phyloP scores from a whole-genome alignment of 2,329 filamentous ascomycete species.

The Aspergillus sp. region DNA sequence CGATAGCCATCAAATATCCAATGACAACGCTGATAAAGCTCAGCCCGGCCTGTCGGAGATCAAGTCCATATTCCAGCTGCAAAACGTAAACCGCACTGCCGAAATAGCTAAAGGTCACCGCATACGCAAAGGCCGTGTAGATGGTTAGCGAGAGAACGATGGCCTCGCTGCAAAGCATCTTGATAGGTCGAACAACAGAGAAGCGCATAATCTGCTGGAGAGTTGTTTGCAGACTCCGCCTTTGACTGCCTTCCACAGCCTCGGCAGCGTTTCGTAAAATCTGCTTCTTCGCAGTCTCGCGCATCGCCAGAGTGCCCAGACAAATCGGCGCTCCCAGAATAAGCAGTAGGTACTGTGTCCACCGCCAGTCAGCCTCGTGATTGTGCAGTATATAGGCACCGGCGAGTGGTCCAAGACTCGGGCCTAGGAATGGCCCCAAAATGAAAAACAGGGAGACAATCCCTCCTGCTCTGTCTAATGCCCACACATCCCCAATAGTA shows the following conservation, averaged over 20 bases:
- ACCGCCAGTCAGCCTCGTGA: slow-evolving; percentile 2
- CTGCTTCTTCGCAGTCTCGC: neutral
- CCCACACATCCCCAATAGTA: slow-evolving; percentile 70
- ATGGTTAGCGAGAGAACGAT: slow-evolving; percentile 5
- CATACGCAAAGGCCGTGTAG: slow-evolving; percentile 8
- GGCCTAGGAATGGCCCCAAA: slow-evolving; percentile 64
- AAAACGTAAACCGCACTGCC: slow-evolving; percentile 3
- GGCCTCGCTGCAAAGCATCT: slow-evolving; percentile 5
- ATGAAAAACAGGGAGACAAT: slow-evolving; percentile 42
- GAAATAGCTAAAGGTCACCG: slow-evolving; percentile 8
- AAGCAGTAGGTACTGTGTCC: slow-evolving; percentile 2
- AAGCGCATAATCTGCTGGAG: neutral
- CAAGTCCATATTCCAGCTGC: slow-evolving; percentile 1
- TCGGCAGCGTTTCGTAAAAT: neutral
- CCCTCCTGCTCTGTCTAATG: slow-evolving; percentile 25
- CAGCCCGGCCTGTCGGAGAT: neutral
- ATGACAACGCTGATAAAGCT: slow-evolving; percentile 6
- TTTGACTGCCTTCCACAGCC: neutral
- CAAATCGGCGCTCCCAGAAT: neutral
- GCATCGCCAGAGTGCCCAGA: neutral
- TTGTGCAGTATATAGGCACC: slow-evolving; percentile 12
- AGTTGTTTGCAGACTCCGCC: neutral
- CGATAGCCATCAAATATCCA: slow-evolving; percentile 1
- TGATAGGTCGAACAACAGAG: neutral
- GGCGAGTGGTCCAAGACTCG: slow-evolving; percentile 31